Percentiles rank a stretch among this genome's conserved stretches.
These are phyloP conservation scores for Crithidia mellificae DNA, from an alignment of 208 protist species.

Conservation along the genomic window DNA sequence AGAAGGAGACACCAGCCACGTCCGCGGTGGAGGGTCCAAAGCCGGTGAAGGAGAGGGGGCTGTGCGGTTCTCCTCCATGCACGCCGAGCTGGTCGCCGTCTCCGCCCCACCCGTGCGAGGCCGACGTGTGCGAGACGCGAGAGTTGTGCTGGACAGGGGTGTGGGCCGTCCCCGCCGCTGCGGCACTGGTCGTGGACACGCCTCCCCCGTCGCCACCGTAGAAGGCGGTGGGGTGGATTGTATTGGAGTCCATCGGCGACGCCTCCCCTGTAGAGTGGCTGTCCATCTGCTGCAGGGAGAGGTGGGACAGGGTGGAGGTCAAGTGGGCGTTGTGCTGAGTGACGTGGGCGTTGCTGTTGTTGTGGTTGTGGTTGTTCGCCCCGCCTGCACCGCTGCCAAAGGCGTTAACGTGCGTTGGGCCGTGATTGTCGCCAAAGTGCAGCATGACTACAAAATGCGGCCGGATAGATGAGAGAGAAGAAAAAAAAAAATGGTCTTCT, in stretches of 20 bases:
- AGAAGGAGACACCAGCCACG: background rate
- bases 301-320: background rate
- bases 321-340: background rate
- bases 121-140: background rate
- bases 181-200: background rate
- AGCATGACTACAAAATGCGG: no score
- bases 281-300: background rate
- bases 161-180: background rate
- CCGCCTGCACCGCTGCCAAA: background rate
- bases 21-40: background rate
- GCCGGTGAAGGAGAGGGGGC: background rate
- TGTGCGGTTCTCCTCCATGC: background rate
- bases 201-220: background rate
- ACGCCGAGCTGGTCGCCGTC: background rate
- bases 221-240: background rate
- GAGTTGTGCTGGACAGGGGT: slow-evolving; percentile 3
- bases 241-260: background rate
- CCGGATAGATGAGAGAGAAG: no score
- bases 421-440: slow-evolving; percentile 2
- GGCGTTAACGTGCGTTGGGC: background rate
- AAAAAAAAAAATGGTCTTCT: no score
- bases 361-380: background rate
- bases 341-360: background rate
- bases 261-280: background rate
- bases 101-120: background rate